Evolutionary conservation across 495 filamentous ascomycete species (phyloP), one percentile per base, ranked within the genome.

Genomic region (Bombardia bombarda): DNA sequence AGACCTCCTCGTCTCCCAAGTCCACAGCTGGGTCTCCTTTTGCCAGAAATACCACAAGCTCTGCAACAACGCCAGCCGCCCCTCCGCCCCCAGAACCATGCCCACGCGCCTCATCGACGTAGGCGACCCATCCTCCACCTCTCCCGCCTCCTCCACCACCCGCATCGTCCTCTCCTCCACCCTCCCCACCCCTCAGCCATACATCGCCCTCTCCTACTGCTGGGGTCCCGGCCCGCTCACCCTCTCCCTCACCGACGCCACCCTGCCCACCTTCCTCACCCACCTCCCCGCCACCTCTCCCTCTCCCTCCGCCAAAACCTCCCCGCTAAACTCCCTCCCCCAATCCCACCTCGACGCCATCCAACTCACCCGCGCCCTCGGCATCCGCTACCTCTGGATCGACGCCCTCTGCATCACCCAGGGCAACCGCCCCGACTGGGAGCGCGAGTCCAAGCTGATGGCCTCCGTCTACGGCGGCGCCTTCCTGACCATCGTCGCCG

Each of bases 201-300:
- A 44, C n/a, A 44, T 22, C 1, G 31, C 42, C 18, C 42, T 44
- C 22, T 44, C 42, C 3, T 44, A 44, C n/a, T 44, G 42, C 32
- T 44, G 42, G 42, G 42, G 42, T 7, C 18, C 6, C 12, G 42
- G 42, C 35, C 17, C 22, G 17, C 2, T 8, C 8, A 1, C 32
- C 22, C 1, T 33, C 32, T 0, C 37, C 14, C 42, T 44, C 1
- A 14, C 14, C 9, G 32, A 26, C 14, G 5, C n/a, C 21, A 44
- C 39, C n/a, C 22, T 44, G 0, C 10, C 21, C 32, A 8, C 13
- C 4, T 23, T 44, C 16, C 16, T 20, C 32, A 44, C 19, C 4
- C 6, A 20, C 3, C 18, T 42, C 0, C 40, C 40, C 1, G n/a
- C n/a, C n/a, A n/a, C n/a, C n/a, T n/a, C n/a, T n/a, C n/a, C n/a